phyloP scores from a whole-genome alignment of 805 yeast genomes.

The Schwanniomyces pseudopolymorphus region DNA sequence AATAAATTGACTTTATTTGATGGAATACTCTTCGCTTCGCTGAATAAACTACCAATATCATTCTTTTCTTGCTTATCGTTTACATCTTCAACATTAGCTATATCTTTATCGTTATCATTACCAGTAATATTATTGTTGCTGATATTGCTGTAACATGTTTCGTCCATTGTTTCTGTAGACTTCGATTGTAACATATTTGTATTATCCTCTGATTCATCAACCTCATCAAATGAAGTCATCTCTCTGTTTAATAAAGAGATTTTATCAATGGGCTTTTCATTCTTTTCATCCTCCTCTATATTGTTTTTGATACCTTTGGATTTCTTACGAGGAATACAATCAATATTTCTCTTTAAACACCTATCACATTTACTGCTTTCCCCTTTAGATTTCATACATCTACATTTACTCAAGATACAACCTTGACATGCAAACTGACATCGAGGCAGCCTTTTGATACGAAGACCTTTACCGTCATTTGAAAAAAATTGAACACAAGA shows the following conservation, averaged over 20 bases:
- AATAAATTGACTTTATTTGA: too few species aligned
- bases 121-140: not conserved
- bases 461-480: not conserved
- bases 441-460: not conserved
- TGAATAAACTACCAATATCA: too few species aligned
- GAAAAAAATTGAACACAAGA: not conserved
- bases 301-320: not conserved
- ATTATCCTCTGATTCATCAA: not conserved
- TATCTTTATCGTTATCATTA: not conserved
- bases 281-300: not conserved
- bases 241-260: not conserved
- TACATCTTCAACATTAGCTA: not conserved
- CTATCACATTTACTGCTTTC: not conserved
- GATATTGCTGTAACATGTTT: too few species aligned
- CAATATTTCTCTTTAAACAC: not conserved
- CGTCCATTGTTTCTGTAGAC: not conserved
- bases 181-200: not conserved
- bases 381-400: constrained; percentile 1
- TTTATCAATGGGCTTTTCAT: too few species aligned
- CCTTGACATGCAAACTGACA: not conserved
- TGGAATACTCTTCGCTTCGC: too few species aligned
- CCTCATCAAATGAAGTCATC: not conserved
- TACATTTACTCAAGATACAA: not conserved
- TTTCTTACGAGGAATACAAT: not conserved
- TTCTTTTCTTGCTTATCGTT: too few species aligned